phyloP scores from a whole-genome alignment of 169 alveolate species.

The Cryptosporidium xiaoi region DNA sequence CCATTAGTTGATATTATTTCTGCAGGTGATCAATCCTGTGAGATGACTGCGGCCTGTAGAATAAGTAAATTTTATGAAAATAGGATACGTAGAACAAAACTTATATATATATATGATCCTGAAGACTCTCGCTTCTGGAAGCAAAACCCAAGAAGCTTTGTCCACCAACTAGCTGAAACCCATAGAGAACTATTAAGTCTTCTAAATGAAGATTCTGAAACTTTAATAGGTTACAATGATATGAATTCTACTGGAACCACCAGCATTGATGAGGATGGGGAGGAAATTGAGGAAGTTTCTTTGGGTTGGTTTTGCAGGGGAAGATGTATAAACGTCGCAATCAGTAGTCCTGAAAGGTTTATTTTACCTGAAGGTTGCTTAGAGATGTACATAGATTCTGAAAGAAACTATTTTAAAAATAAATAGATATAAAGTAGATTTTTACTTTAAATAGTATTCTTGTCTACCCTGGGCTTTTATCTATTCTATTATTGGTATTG shows the following conservation, averaged over 20 bases:
- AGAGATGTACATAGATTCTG: slow-evolving; percentile 41
- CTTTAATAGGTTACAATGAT: slow-evolving; percentile 49
- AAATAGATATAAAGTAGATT: background rate
- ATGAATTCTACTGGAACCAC: slow-evolving; percentile 57
- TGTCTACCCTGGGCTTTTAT: background rate
- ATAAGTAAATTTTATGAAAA: slow-evolving; percentile 69
- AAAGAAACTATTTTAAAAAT: slow-evolving; percentile 31
- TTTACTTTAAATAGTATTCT: background rate
- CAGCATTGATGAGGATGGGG: slow-evolving; percentile 65
- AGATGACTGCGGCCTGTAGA: slow-evolving; percentile 79
- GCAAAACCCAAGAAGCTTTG: slow-evolving; percentile 65
- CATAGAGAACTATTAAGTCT: slow-evolving; percentile 35
- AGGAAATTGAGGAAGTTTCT: slow-evolving; percentile 72
- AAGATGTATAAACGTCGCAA: slow-evolving; percentile 58
- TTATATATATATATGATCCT: slow-evolving; percentile 60
- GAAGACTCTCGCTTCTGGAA: slow-evolving; percentile 72
- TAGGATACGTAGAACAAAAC: slow-evolving; percentile 43
- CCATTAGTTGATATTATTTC: slow-evolving; percentile 72
- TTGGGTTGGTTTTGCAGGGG: slow-evolving; percentile 45
- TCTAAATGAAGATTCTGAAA: slow-evolving; percentile 58
- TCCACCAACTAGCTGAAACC: slow-evolving; percentile 37
- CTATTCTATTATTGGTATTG: slow-evolving; percentile 41
- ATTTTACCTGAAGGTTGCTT: slow-evolving; percentile 49
- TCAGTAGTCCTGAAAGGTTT: slow-evolving; percentile 71
- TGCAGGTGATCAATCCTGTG: slow-evolving; percentile 81